Conservation (phyloP, 306 rosid species). For the Quercus wislizeni region DNA sequence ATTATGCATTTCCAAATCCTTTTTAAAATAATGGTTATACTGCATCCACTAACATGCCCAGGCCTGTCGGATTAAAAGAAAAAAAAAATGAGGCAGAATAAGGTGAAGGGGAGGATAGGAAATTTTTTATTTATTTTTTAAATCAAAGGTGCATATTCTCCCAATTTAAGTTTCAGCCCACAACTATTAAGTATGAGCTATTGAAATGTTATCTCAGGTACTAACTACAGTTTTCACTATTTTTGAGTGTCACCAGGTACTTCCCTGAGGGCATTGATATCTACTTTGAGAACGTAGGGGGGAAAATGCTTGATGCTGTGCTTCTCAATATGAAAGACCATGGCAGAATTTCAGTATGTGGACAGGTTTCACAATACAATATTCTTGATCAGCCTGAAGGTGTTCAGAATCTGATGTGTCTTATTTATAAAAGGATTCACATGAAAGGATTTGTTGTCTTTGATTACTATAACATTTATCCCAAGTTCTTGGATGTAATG, state of each 20-base stretch:
- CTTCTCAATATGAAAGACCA: background rate
- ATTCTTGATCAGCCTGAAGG: constrained; percentile 2
- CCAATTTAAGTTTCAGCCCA: too few relatives aligned
- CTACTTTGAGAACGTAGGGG: constrained; percentile 3
- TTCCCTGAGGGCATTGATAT: constrained; percentile 7
- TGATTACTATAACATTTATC: background rate
- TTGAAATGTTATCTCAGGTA: too few relatives aligned
- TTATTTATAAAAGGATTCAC: background rate
- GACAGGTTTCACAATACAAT: background rate
- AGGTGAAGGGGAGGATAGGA: too few relatives aligned
- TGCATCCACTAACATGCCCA: too few relatives aligned
- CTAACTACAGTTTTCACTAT: background rate
- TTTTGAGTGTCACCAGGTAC: background rate
- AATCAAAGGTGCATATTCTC: too few relatives aligned
- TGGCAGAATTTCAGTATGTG: background rate
- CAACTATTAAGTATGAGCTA: too few relatives aligned
- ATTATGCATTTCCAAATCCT: too few relatives aligned
- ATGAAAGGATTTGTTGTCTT: background rate
- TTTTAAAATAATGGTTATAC: too few relatives aligned
- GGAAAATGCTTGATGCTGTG: background rate
- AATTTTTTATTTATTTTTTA: too few relatives aligned
- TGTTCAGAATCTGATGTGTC: background rate
- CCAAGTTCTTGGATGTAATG: background rate
- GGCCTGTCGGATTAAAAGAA: too few relatives aligned
- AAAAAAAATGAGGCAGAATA: too few relatives aligned